phyloP scores from a whole-genome alignment of 352 stramenopile genomes.

The Salisapilia sapeloensis region DNA sequence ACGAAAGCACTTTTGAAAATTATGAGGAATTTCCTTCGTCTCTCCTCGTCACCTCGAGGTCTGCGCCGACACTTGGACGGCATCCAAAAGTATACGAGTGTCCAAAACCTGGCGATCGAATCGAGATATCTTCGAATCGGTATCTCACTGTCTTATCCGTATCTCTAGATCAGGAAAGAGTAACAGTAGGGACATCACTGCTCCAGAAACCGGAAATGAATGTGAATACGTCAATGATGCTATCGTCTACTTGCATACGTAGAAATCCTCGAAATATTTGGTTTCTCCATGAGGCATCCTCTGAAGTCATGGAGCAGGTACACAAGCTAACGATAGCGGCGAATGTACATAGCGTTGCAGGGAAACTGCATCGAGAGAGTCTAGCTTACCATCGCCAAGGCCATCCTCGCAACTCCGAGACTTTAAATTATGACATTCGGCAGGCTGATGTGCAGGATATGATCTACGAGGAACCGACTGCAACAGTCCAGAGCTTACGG shows the following conservation, averaged over 20 bases:
- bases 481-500: constrained; percentile 1
- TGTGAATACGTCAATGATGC: too few species aligned
- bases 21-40: too few species aligned
- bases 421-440: constrained; percentile 30
- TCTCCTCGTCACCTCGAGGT: not conserved
- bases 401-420: constrained; percentile 25
- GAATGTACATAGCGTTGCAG: too few species aligned
- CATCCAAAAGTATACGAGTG: not conserved
- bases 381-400: constrained; percentile 34
- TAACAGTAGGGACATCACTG: too few species aligned
- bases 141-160: constrained; percentile 26
- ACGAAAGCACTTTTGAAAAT: too few species aligned
- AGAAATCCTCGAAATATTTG: constrained; percentile 26
- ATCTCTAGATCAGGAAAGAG: too few species aligned
- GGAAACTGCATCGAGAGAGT: constrained; percentile 32
- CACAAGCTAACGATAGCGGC: not conserved
- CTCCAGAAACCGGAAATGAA: too few species aligned
- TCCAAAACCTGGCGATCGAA: constrained; percentile 28
- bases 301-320: constrained; percentile 1
- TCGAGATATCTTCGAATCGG: constrained; percentile 22
- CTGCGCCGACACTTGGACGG: not conserved
- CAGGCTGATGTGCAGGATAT: constrained; percentile 5
- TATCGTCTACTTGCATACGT: too few species aligned
- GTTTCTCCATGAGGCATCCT: constrained; percentile 8
- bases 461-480: not conserved